These are phyloP conservation scores for Eleusine indica DNA, from an alignment of 176 grass and related monocot genomes.

Conservation along the genomic window DNA sequence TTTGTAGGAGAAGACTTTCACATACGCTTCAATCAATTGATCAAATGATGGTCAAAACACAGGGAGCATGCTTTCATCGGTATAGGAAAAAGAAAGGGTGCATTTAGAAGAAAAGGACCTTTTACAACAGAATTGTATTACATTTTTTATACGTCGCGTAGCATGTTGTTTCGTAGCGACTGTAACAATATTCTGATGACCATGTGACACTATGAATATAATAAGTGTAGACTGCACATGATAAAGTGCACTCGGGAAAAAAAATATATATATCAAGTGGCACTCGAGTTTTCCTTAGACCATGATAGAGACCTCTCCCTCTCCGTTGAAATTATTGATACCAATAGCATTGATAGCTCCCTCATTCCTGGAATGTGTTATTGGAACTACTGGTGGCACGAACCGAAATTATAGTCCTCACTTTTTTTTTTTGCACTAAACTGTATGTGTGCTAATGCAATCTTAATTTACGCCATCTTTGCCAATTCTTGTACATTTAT, in stretches of 20 bases:
- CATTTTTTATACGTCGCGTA: not conserved
- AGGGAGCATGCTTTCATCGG: too few relatives aligned
- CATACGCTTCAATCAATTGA: too few relatives aligned
- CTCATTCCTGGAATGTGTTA: too few relatives aligned
- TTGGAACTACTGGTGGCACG: too few relatives aligned
- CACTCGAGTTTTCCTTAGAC: not conserved
- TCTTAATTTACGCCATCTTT: not conserved
- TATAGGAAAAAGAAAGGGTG: too few relatives aligned
- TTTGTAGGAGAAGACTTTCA: too few relatives aligned
- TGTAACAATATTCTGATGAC: not conserved
- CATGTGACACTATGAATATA: not conserved
- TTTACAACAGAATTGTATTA: not conserved
- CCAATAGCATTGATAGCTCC: too few relatives aligned
- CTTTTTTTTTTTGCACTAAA: not conserved
- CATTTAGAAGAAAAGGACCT: too few relatives aligned
- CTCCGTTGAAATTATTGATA: too few relatives aligned
- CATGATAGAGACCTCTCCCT: not conserved
- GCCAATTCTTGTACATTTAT: not conserved
- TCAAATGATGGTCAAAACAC: too few relatives aligned
- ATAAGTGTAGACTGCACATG: not conserved
- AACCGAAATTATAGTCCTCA: too few relatives aligned
- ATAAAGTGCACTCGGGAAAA: not conserved
- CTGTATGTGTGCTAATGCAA: not conserved
- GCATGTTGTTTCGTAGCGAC: not conserved
- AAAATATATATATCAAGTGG: not conserved